Conservation (phyloP, 2,329 filamentous ascomycete genomes). For the Claviceps pusilla region DNA sequence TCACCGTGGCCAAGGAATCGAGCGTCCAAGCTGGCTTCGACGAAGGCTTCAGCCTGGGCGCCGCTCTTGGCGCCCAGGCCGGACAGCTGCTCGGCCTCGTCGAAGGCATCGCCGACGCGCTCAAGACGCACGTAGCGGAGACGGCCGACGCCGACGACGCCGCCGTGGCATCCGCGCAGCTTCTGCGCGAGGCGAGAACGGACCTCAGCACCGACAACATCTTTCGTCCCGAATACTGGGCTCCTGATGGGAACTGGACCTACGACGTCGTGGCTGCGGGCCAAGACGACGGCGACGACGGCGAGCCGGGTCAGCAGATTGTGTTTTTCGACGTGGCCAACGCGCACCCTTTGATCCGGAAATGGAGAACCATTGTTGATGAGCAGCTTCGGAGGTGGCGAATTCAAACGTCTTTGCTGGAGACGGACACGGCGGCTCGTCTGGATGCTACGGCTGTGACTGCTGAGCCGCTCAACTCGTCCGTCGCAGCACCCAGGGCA, state of each 20-base stretch:
- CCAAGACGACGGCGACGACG: conserved; percentile 7
- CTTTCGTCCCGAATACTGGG: conserved; percentile 53
- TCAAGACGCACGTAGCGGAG: conserved; percentile 16
- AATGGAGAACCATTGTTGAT: conserved; percentile 36
- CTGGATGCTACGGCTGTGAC: conserved; percentile 11
- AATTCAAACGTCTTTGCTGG: conserved; percentile 19
- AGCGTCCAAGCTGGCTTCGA: conserved; percentile 83
- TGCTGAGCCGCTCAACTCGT: conserved; percentile 14
- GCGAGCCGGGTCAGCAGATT: conserved; percentile 23
- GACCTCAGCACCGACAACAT: conserved; percentile 49
- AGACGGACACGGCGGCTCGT: conserved; percentile 17
- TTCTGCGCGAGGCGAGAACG: conserved; percentile 34
- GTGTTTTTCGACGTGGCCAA: conserved; percentile 48
- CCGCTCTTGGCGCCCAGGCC: conserved; percentile 57
- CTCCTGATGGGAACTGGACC: conserved; percentile 55
- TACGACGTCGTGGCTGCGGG: conserved; percentile 32
- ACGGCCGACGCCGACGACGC: conserved; percentile 4
- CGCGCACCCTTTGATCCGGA: conserved; percentile 50
- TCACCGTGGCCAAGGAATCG: conserved; percentile 57
- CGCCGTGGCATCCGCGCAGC: conserved; percentile 9
- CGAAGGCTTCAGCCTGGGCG: conserved; percentile 74
- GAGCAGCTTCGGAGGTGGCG: conserved; percentile 19
- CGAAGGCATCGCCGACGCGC: conserved; percentile 50
- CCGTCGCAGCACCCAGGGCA: conserved; percentile 10
- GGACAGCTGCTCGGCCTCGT: conserved; percentile 65